Percentiles rank a stretch among this genome's conserved stretches.
Conservation (phyloP, 495 filamentous ascomycete species). For the Aspergillus haitiensis region DNA sequence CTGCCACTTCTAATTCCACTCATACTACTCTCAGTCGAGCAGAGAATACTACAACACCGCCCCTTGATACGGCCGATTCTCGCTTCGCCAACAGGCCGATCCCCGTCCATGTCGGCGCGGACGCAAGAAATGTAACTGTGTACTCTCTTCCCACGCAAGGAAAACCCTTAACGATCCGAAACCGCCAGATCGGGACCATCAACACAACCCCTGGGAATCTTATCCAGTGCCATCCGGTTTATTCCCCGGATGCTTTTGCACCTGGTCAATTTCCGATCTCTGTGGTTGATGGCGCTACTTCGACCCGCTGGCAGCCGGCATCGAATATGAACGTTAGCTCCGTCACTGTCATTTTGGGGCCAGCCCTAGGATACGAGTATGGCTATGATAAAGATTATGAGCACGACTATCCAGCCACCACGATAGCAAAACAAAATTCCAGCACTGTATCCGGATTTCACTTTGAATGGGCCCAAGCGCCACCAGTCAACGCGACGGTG, state of each 20-base stretch:
- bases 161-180: constrained; percentile 56
- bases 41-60: constrained; percentile 18
- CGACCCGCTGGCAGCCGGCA: constrained; percentile 71
- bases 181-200: constrained; percentile 50
- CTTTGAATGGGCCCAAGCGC: constrained; percentile 68
- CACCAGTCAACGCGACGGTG: constrained; percentile 57
- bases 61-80: constrained; percentile 44
- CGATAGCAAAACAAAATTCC: constrained; percentile 24
- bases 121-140: constrained; percentile 29
- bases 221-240: constrained; percentile 63
- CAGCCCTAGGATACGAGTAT: constrained; percentile 28
- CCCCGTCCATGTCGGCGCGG: constrained; percentile 50
- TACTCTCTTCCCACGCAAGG: constrained; percentile 51
- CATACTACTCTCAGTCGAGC: constrained; percentile 62
- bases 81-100: constrained; percentile 52
- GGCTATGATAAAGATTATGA: too few relatives aligned
- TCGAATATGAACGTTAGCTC: constrained; percentile 45
- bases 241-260: constrained; percentile 49
- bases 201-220: constrained; percentile 61
- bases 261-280: constrained; percentile 72
- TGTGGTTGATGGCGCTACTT: constrained; percentile 67
- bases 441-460: constrained; percentile 49
- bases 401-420: too few relatives aligned
- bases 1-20: constrained; percentile 61
- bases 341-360: constrained; percentile 51